Conservation (phyloP, 139 green algal species). For the Chlamydomonas sphaeroides region DNA sequence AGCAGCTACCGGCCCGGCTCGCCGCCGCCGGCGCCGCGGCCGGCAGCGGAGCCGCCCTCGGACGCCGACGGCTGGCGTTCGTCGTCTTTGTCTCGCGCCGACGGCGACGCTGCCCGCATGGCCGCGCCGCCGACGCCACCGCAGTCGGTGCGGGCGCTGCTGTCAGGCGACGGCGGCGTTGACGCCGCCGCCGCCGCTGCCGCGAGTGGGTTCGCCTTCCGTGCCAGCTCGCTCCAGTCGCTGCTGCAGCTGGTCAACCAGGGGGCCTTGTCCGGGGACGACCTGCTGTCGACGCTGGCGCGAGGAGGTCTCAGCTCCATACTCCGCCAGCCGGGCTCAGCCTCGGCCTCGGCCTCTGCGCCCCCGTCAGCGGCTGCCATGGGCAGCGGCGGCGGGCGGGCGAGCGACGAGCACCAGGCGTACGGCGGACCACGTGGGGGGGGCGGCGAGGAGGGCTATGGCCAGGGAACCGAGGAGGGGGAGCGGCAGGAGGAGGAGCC, state of each 20-base stretch:
- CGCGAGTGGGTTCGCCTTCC: background rate
- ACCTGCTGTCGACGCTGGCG: conserved; percentile 11
- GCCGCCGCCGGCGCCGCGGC: background rate
- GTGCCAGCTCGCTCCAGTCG: conserved; percentile 4
- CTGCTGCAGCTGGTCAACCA: conserved; percentile 10
- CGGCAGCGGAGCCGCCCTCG: background rate
- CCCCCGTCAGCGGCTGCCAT: too few species aligned
- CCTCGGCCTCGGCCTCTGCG: background rate
- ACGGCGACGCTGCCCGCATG: too few species aligned
- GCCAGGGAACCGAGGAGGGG: too few species aligned
- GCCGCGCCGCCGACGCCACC: too few species aligned
- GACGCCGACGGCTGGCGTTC: too few species aligned
- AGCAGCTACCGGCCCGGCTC: background rate
- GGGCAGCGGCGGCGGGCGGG: too few species aligned
- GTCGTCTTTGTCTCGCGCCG: too few species aligned
- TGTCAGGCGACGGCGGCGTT: background rate
- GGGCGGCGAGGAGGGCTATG: too few species aligned
- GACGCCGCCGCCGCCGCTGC: background rate
- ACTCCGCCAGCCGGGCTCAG: background rate
- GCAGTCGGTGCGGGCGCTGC: background rate
- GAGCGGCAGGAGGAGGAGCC: background rate
- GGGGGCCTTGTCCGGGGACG: background rate
- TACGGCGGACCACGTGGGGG: too few species aligned
- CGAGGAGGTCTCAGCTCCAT: conserved; percentile 1
- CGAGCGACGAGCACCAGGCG: too few species aligned